phyloP scores from a whole-genome alignment of 345 rosid genomes.

The Firmiana major region DNA sequence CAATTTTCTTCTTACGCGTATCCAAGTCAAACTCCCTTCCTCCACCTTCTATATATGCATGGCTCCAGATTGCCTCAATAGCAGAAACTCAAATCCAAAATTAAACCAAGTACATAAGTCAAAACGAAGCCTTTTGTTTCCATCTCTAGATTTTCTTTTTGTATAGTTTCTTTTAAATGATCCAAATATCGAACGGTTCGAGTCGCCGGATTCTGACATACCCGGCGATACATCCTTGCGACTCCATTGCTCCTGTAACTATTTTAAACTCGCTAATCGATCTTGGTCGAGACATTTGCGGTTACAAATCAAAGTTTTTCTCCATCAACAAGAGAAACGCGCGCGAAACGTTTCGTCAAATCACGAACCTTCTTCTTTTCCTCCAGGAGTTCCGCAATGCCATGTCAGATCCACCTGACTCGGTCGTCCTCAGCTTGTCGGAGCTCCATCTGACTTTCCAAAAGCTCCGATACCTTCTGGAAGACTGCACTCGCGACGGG shows the following conservation, averaged over 20 bases:
- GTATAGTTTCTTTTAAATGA: conserved; percentile 30
- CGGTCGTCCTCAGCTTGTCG: conserved; percentile 44
- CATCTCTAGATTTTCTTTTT: background rate
- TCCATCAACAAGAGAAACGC: conserved; percentile 46
- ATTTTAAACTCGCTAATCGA: conserved; percentile 51
- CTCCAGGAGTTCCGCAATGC: conserved; percentile 46
- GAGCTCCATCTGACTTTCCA: conserved; percentile 71
- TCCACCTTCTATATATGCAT: background rate
- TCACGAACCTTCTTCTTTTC: conserved; percentile 40
- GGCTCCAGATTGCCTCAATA: background rate
- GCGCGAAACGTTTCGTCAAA: conserved; percentile 43
- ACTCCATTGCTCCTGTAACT: conserved; percentile 35
- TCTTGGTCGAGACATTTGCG: conserved; percentile 36
- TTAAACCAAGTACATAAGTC: conserved; percentile 5
- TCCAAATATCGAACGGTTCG: conserved; percentile 28
- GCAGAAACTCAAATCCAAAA: background rate
- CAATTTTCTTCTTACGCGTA: conserved; percentile 16
- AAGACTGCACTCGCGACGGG: conserved; percentile 62
- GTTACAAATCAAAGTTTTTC: conserved; percentile 38
- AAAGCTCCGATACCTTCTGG: conserved; percentile 49
- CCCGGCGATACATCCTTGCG: conserved; percentile 65
- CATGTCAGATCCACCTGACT: conserved; percentile 23
- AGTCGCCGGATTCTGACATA: conserved; percentile 58
- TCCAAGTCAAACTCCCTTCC: background rate
- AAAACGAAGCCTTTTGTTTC: conserved; percentile 1